phyloP scores from a whole-genome alignment of 352 stramenopile genomes.

The Phytophthora colocasiae region DNA sequence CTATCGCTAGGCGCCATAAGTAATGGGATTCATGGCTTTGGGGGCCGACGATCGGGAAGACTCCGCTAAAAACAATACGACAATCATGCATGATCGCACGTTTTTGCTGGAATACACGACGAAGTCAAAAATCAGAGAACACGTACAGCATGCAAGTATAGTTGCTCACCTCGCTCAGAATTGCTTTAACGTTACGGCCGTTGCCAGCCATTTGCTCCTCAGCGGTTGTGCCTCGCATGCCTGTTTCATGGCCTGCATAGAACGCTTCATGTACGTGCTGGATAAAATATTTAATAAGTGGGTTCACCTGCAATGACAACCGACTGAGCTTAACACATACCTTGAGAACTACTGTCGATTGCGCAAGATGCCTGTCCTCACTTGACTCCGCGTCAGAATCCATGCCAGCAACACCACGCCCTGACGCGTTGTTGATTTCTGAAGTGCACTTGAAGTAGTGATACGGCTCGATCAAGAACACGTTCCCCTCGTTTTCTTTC shows the following conservation, averaged over 20 bases:
- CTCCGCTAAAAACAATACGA: slow-evolving; percentile 82
- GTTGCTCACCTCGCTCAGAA: slow-evolving; percentile 64
- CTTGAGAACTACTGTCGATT: slow-evolving; percentile 68
- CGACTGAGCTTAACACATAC: slow-evolving; percentile 22
- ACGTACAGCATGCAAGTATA: not conserved
- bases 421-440: slow-evolving; percentile 88
- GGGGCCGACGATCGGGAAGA: slow-evolving; percentile 70
- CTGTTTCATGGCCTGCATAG: slow-evolving; percentile 56
- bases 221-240: slow-evolving; percentile 54
- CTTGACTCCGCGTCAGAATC: slow-evolving; percentile 32
- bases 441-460: slow-evolving; percentile 84
- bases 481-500: slow-evolving; percentile 90
- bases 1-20: slow-evolving; percentile 76
- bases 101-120: slow-evolving; percentile 58
- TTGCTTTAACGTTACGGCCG: slow-evolving; percentile 70
- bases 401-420: slow-evolving; percentile 50
- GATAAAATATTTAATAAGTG: not conserved
- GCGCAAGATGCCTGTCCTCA: slow-evolving; percentile 59
- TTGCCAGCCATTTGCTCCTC: slow-evolving; percentile 79
- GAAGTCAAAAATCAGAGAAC: slow-evolving; percentile 3
- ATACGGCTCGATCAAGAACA: slow-evolving; percentile 88
- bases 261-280: slow-evolving; percentile 71
- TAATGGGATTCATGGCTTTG: slow-evolving; percentile 73
- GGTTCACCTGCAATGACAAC: not conserved
- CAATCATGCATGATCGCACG: slow-evolving; percentile 67